phyloP scores from a whole-genome alignment of 2,329 filamentous ascomycete species.

The Neonectria coccinea region DNA sequence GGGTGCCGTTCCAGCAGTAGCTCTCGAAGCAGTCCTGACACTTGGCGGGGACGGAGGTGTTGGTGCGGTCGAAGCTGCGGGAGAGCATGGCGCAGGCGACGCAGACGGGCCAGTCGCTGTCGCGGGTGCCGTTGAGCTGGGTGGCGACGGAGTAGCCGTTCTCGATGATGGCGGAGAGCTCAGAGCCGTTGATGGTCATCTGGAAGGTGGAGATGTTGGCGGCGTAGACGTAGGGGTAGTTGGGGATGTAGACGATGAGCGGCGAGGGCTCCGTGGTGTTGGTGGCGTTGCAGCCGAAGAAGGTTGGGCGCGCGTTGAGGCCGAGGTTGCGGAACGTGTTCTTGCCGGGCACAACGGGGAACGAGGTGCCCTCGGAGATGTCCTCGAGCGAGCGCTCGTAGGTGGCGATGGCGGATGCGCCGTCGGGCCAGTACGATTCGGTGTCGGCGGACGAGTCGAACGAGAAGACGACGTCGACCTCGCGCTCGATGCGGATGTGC shows the following conservation, averaged over 20 bases:
- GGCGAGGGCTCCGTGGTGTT: slow-evolving; percentile 69
- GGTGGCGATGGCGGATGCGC: slow-evolving; percentile 67
- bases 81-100: slow-evolving; percentile 88
- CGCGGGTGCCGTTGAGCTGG: slow-evolving; percentile 81
- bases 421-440: slow-evolving; percentile 68
- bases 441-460: slow-evolving; percentile 75
- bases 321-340: slow-evolving; percentile 68
- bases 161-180: slow-evolving; percentile 83
- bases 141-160: slow-evolving; percentile 91
- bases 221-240: slow-evolving; percentile 77
- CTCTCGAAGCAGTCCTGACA: slow-evolving; percentile 81
- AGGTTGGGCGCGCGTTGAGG: slow-evolving; percentile 69
- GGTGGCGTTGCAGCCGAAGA: slow-evolving; percentile 72
- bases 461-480: slow-evolving; percentile 73
- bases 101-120: slow-evolving; percentile 82
- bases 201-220: slow-evolving; percentile 87
- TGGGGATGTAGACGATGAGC: slow-evolving; percentile 86
- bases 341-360: slow-evolving; percentile 68
- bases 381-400: slow-evolving; percentile 64
- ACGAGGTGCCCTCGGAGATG: slow-evolving; percentile 65
- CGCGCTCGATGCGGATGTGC: slow-evolving; percentile 62
- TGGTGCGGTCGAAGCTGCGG: slow-evolving; percentile 79
- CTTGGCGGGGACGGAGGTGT: slow-evolving; percentile 73
- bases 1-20: slow-evolving; percentile 95
- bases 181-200: slow-evolving; percentile 68